These are phyloP conservation scores for Chaetothyriales sp. DNA, from an alignment of 2,329 filamentous ascomycete species.

Conservation along the genomic window DNA sequence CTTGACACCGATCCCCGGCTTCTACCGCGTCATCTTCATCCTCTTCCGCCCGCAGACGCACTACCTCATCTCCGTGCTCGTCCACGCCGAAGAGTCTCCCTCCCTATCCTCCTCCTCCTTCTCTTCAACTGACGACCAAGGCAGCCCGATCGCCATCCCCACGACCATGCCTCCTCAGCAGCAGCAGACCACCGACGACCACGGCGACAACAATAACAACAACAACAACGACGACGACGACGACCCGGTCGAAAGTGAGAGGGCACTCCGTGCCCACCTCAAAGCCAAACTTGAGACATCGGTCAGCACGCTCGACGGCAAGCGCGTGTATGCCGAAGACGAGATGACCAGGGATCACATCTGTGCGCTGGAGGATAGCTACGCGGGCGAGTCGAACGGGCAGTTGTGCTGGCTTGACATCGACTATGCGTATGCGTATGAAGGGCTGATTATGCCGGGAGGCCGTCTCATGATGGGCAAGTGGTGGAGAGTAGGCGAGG, in stretches of 20 bases:
- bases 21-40: slow-evolving; percentile 26
- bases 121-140: too few relatives aligned
- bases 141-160: background rate
- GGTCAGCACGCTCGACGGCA: slow-evolving; percentile 4
- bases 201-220: slow-evolving; percentile 1
- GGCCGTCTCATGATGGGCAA: slow-evolving; percentile 35
- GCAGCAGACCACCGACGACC: background rate
- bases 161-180: background rate
- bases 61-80: slow-evolving; percentile 13
- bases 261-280: slow-evolving; percentile 1
- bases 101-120: background rate
- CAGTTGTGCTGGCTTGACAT: slow-evolving; percentile 18
- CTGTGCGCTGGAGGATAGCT: slow-evolving; percentile 14
- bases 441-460: slow-evolving; percentile 35
- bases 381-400: slow-evolving; percentile 1
- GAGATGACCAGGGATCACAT: slow-evolving; percentile 5
- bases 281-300: slow-evolving; percentile 5
- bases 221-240: background rate
- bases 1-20: slow-evolving; percentile 21
- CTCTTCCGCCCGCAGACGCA: slow-evolving; percentile 20
- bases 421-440: slow-evolving; percentile 31
- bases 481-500: slow-evolving; percentile 30
- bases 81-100: slow-evolving; percentile 9
- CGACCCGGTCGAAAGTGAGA: background rate
- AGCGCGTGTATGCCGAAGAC: slow-evolving; percentile 1